phyloP scores from a whole-genome alignment of 169 alveolate genomes.

The Cryptosporidium xiaoi region DNA sequence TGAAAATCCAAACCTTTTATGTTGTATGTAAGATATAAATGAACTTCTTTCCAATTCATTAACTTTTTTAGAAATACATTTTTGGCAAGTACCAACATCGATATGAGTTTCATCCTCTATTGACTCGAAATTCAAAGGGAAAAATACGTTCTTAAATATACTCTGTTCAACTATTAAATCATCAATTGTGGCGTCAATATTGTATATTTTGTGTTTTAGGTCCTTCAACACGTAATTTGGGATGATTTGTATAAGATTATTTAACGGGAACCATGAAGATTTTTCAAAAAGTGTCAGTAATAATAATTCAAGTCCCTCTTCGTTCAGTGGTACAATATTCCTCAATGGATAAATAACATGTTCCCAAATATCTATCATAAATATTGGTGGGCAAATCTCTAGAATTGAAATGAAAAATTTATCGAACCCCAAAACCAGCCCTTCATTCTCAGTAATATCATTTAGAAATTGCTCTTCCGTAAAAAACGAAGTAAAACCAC shows the following conservation, averaged over 20 bases:
- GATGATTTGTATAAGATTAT: conserved; percentile 10
- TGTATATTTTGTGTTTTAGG: neutral
- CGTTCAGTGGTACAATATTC: neutral
- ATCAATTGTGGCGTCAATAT: neutral
- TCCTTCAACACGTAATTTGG: neutral
- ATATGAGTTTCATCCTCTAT: conserved; percentile 1
- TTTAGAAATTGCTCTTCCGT: conserved; percentile 10
- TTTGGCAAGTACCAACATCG: neutral
- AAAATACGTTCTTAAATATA: neutral
- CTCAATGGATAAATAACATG: conserved; percentile 11
- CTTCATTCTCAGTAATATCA: neutral
- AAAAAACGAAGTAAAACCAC: conserved; percentile 9
- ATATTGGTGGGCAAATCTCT: conserved; percentile 16
- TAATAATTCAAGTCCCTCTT: neutral
- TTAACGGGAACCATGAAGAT: neutral
- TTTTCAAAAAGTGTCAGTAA: neutral
- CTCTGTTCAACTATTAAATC: neutral
- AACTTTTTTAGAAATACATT: neutral
- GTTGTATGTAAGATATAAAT: conserved; percentile 3
- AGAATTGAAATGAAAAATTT: conserved; percentile 15
- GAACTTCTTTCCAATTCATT: neutral
- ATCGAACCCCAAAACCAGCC: no score
- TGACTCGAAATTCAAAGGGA: neutral
- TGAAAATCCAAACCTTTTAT: conserved; percentile 21
- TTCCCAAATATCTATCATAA: conserved; percentile 29